A percentile compares a stretch with the other conserved stretches of the same genome.
Conservation (phyloP, 1,139 yeast genomes). For the Eremothecium cymbalariae region DNA sequence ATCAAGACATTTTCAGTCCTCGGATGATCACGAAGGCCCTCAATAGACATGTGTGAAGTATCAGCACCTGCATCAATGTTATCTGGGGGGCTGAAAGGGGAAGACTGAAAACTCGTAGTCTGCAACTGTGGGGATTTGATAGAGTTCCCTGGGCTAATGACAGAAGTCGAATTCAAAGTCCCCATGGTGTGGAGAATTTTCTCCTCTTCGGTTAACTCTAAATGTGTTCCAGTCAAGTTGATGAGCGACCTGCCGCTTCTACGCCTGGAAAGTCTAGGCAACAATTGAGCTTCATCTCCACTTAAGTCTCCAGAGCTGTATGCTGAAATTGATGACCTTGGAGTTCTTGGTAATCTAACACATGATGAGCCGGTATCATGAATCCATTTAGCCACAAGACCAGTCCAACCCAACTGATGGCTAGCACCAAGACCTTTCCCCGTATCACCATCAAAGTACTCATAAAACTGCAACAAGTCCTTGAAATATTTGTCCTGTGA, state of each 20-base stretch:
- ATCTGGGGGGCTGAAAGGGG: no score
- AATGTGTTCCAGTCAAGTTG: conserved; percentile 55
- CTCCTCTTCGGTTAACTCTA: conserved; percentile 62
- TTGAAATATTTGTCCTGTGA: conserved; percentile 68
- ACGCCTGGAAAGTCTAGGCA: conserved; percentile 43
- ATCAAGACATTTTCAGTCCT: conserved; percentile 10
- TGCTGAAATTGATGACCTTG: conserved; percentile 29
- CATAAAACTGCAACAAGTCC: conserved; percentile 75
- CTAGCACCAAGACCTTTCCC: conserved; percentile 94
- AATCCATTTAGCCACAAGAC: conserved; percentile 86
- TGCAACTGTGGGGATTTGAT: no score
- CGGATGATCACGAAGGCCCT: background rate
- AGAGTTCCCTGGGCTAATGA: no score
- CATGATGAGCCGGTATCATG: conserved; percentile 81
- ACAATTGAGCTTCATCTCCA: conserved; percentile 8
- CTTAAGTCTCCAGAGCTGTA: conserved; percentile 10
- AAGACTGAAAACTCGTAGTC: no score
- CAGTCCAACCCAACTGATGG: conserved; percentile 98
- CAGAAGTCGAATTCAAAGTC: conserved; percentile 11
- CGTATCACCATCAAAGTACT: conserved; percentile 91
- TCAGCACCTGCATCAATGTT: no score
- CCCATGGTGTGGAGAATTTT: conserved; percentile 25
- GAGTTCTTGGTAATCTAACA: conserved; percentile 43
- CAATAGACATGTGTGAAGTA: background rate
- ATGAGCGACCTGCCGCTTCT: conserved; percentile 64